These are phyloP conservation scores for Cordyceps farinosa DNA, from an alignment of 2,329 filamentous ascomycete genomes.

Conservation along the genomic window DNA sequence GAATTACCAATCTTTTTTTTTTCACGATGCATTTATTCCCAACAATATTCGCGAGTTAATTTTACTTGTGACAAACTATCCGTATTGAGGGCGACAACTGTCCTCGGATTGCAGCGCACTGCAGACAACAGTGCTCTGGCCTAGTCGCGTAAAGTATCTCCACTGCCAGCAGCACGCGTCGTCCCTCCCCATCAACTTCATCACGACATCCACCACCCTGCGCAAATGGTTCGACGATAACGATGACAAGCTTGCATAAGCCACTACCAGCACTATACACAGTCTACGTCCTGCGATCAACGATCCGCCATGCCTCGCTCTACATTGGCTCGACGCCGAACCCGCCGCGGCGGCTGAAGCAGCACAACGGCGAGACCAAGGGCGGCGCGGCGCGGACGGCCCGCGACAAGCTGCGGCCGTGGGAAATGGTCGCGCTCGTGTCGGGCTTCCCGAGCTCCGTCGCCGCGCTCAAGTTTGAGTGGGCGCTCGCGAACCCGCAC, in stretches of 20 bases:
- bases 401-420: constrained; percentile 66
- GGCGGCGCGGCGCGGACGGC: constrained; percentile 81
- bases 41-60: too few species aligned
- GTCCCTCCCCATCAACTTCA: neutral
- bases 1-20: neutral
- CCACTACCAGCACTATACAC: constrained; percentile 86
- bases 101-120: neutral
- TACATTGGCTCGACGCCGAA: constrained; percentile 94
- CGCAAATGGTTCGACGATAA: constrained; percentile 18
- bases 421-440: constrained; percentile 86
- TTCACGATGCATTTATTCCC: neutral
- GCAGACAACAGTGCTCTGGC: too few species aligned
- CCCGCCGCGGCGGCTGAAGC: constrained; percentile 75
- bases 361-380: constrained; percentile 82
- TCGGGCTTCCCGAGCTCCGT: constrained; percentile 85
- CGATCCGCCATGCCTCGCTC: constrained; percentile 63
- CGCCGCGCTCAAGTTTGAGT: constrained; percentile 92
- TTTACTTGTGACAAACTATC: too few species aligned
- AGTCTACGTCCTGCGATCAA: constrained; percentile 88
- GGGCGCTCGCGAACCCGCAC: constrained; percentile 88
- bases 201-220: neutral
- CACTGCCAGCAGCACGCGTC: neutral
- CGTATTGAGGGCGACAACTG: neutral
- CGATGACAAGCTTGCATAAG: constrained; percentile 42
- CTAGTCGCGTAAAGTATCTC: constrained; percentile 6